A percentile compares a stretch with the other conserved stretches of the same genome.
Conservation (phyloP, 768 basidiomycete species). For the Chalciporus sphaerocephalus region DNA sequence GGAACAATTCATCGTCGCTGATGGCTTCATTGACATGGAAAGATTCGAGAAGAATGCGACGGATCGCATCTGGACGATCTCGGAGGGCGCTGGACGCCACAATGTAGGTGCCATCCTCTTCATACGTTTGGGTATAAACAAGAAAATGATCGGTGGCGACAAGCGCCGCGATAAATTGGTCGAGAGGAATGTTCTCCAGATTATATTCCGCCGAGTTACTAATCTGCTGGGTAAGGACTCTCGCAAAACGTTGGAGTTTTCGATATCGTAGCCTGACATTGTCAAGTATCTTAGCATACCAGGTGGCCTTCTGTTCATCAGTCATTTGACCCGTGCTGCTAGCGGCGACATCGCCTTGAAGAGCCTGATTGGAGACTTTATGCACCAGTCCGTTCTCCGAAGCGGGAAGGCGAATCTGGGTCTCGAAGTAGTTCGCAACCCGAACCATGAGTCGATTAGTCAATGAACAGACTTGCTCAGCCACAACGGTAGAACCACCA, state of each 20-base stretch:
- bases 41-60: constrained; percentile 76
- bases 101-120: constrained; percentile 90
- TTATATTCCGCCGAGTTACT: constrained; percentile 91
- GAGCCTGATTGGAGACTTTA: constrained; percentile 30
- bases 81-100: constrained; percentile 75
- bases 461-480: constrained; percentile 90
- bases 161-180: constrained; percentile 74
- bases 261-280: constrained; percentile 88
- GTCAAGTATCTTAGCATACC: constrained; percentile 93
- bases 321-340: constrained; percentile 55
- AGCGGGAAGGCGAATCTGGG: constrained; percentile 77
- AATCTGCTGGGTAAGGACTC: constrained; percentile 78
- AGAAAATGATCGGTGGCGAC: constrained; percentile 87
- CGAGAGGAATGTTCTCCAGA: constrained; percentile 68
- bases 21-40: constrained; percentile 71
- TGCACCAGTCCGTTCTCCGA: constrained; percentile 32
- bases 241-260: constrained; percentile 89
- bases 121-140: constrained; percentile 83
- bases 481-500: constrained; percentile 86
- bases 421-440: constrained; percentile 91
- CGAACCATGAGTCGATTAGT: constrained; percentile 92
- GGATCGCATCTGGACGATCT: constrained; percentile 71
- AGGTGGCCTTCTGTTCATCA: constrained; percentile 74
- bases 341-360: constrained; percentile 34
- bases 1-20: constrained; percentile 47